Evolutionary conservation across 1,139 yeast species (phyloP).

Genomic region (Candida glucosophila): DNA sequence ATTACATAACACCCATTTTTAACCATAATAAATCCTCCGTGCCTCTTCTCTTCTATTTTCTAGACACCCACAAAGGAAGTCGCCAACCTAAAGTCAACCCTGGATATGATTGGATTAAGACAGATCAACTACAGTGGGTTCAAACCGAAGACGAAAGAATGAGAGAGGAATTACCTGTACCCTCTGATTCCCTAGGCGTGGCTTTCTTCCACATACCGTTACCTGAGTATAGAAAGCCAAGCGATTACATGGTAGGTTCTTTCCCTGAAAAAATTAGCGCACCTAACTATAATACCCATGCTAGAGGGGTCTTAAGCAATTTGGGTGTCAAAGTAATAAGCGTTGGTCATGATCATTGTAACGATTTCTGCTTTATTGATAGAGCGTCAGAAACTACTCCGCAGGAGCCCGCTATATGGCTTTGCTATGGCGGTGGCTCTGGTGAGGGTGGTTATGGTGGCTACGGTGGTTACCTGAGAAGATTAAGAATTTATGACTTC

Average conservation of each 20-base stretch:
- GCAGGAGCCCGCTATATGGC: slow-evolving; percentile 50
- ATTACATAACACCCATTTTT: slow-evolving; percentile 51
- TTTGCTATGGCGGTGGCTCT: slow-evolving; percentile 87
- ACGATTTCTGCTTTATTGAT: slow-evolving; percentile 73
- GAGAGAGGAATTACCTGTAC: slow-evolving; percentile 21
- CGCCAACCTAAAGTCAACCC: slow-evolving; percentile 54
- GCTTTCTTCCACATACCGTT: slow-evolving; percentile 92
- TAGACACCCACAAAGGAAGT: slow-evolving; percentile 77
- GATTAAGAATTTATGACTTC: slow-evolving; percentile 64
- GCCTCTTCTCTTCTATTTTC: slow-evolving; percentile 57
- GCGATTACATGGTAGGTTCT: slow-evolving; percentile 48
- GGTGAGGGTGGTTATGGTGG: slow-evolving; percentile 97
- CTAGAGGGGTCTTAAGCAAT: slow-evolving; percentile 45
- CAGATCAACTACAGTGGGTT: slow-evolving; percentile 58
- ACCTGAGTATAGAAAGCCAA: slow-evolving; percentile 61
- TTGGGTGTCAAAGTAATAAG: slow-evolving; percentile 65
- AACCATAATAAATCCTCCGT: slow-evolving; percentile 32
- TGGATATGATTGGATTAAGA: slow-evolving; percentile 84
- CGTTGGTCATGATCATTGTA: slow-evolving; percentile 93
- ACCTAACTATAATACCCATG: slow-evolving; percentile 61
- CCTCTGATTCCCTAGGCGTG: slow-evolving; percentile 56
- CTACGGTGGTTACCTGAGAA: slow-evolving; percentile 73
- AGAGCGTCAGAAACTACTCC: slow-evolving; percentile 13
- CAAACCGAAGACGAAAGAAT: slow-evolving; percentile 29
- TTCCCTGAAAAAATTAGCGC: slow-evolving; percentile 71